A percentile compares a stretch with the other conserved stretches of the same genome.
These are phyloP conservation scores for Chlamydomonas sp. DNA, from an alignment of 139 green algal species.

Conservation along the genomic window DNA sequence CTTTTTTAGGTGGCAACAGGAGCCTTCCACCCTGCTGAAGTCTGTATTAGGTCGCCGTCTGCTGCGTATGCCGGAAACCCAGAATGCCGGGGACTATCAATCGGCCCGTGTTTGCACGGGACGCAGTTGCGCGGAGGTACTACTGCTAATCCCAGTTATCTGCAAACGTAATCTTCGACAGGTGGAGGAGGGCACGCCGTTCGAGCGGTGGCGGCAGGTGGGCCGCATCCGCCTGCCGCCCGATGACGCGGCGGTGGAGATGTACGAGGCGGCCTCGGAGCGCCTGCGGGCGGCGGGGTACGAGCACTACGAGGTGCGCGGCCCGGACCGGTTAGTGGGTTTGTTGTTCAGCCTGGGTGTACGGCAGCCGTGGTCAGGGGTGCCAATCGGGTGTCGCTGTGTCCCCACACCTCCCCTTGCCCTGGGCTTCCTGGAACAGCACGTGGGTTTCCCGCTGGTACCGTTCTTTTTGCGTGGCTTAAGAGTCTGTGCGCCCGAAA, in stretches of 20 bases:
- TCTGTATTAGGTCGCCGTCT: neutral
- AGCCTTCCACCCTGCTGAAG: no score
- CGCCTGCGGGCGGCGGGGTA: slow-evolving; percentile 78
- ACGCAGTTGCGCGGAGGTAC: neutral
- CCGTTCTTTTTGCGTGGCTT: neutral
- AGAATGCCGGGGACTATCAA: neutral
- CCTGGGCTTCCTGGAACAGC: neutral
- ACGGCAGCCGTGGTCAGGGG: no score
- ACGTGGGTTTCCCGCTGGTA: neutral
- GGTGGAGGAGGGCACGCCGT: slow-evolving; percentile 93
- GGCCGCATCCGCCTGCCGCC: slow-evolving; percentile 70
- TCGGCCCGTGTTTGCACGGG: neutral
- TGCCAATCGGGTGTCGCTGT: neutral
- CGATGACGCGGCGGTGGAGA: slow-evolving; percentile 75
- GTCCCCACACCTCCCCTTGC: neutral
- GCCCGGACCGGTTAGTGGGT: neutral
- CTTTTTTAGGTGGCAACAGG: no score
- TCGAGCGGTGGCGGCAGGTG: slow-evolving; percentile 80
- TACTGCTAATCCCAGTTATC: neutral
- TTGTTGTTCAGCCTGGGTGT: no score
- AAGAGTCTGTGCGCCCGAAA: no score
- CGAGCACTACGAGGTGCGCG: slow-evolving; percentile 92
- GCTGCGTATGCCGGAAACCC: neutral
- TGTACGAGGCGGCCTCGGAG: slow-evolving; percentile 78
- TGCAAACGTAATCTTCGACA: slow-evolving; percentile 26